These are phyloP conservation scores for Penicillium samsonianum DNA, from an alignment of 495 filamentous ascomycete genomes.

Conservation along the genomic window DNA sequence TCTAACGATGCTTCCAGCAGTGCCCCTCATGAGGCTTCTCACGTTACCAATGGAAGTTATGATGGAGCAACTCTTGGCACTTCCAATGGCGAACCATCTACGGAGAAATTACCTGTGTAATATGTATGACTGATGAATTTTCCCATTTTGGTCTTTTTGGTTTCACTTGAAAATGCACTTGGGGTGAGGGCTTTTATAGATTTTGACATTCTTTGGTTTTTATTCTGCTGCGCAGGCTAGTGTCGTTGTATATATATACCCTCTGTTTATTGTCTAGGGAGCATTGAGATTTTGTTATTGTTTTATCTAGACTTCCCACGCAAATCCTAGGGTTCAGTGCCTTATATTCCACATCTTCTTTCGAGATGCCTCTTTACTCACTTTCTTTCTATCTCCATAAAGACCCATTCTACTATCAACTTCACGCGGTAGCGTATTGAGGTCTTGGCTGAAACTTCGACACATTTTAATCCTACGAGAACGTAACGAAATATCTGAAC, in stretches of 20 bases:
- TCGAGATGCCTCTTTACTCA: too few species aligned
- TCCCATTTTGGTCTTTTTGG: not conserved
- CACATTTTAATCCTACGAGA: too few species aligned
- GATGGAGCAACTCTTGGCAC: not conserved
- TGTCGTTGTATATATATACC: conserved; percentile 18
- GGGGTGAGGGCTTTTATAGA: not conserved
- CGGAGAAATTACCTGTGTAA: conserved; percentile 11
- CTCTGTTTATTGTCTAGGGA: conserved; percentile 10
- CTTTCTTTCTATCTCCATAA: too few species aligned
- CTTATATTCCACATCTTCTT: too few species aligned
- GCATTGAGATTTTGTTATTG: not conserved
- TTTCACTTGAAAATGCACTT: conserved; percentile 6
- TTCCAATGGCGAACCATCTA: not conserved
- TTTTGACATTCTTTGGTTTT: conserved; percentile 5
- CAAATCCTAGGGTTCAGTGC: too few species aligned
- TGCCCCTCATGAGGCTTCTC: not conserved
- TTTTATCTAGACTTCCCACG: not conserved
- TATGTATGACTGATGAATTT: conserved; percentile 10
- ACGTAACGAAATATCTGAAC: too few species aligned
- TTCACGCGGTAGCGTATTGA: too few species aligned
- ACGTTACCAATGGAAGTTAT: not conserved
- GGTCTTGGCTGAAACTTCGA: too few species aligned
- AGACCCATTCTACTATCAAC: too few species aligned
- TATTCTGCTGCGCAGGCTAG: not conserved
- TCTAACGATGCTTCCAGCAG: not conserved